Conservation (phyloP, 768 basidiomycete genomes). For the Lenzites betulinus region DNA sequence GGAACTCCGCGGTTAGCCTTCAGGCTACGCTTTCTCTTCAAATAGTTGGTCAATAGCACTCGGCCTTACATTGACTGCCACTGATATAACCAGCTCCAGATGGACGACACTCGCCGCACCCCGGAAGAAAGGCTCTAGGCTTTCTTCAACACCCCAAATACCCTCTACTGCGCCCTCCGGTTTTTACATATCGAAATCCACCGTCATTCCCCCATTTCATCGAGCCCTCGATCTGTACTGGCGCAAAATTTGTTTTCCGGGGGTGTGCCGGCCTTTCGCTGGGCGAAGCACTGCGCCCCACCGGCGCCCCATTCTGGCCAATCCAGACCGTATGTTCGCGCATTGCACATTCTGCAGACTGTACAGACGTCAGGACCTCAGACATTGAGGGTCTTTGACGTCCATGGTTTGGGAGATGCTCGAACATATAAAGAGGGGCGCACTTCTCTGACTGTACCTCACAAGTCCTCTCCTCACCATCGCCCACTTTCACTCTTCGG, state of each 20-base stretch:
- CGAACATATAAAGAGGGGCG: background rate
- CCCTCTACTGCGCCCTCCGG: no score
- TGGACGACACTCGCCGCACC: no score
- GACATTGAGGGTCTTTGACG: background rate
- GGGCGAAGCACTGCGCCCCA: background rate
- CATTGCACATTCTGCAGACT: background rate
- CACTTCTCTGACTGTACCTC: background rate
- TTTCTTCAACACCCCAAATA: background rate
- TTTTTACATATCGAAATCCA: no score
- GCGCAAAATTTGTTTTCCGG: constrained; percentile 1
- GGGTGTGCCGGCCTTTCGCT: background rate
- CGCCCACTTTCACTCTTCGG: constrained; percentile 19
- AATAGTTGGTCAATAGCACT: no score
- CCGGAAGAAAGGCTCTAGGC: constrained; percentile 9
- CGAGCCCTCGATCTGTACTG: constrained; percentile 5
- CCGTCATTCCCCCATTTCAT: background rate
- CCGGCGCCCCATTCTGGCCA: background rate
- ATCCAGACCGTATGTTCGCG: background rate
- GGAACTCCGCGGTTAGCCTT: no score
- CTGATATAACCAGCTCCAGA: no score
- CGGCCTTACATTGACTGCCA: no score
- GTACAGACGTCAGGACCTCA: background rate
- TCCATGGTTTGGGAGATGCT: background rate
- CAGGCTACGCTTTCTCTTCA: no score
- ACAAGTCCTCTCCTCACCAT: background rate